Evolutionary conservation across 257 asterid species (phyloP), one percentile per base, ranked within the genome.

Genomic region (Solanum infundibuliforme): DNA sequence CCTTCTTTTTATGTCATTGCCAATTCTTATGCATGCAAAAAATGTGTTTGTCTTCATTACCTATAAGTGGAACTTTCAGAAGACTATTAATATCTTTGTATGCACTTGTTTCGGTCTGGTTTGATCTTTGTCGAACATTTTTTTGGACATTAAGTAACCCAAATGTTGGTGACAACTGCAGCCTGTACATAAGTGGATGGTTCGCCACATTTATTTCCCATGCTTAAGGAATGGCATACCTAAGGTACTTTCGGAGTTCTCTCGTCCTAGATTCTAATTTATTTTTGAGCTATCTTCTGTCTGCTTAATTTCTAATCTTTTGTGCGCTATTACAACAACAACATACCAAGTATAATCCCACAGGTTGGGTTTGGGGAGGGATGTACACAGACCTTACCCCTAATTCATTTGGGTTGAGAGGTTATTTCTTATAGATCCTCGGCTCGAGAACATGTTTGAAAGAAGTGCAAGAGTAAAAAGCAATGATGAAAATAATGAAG

Each of bases 111-210:
- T 25, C 10, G 3, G 8, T 46, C 48, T 43, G 16, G 10, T 43
- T 43, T 46, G 23, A 3, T 79, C 85, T 27, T 43, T 82, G 69
- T 82, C 18, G 10, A 23, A 60, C 18, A 21, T 21, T 12, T 71
- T 87, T 76, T 89, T 82, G 55, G 41, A 82, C 71, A 48, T 29
- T 71, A 32, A 55, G 46, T 86, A 71, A 86, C 82, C 41, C 43
- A 20, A 86, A 27, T 46, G 39, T 21, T 27, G 82, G 82, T 86
- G 85, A 35, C 8, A 8, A 86, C 86, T 93, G 93, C 98, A 97
- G 99, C 99, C 99, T 90, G 99, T 97, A 74, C 99, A 97, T 90
- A 97, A 95, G 91, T 97, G 99, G 99, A 96, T 97, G 94, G 96
- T 96, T 69, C 98, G 99, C 31, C 99, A 97, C 90, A 91, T 97